Conservation (phyloP, 306 rosid species). For the Pterocarpus santalinus region DNA sequence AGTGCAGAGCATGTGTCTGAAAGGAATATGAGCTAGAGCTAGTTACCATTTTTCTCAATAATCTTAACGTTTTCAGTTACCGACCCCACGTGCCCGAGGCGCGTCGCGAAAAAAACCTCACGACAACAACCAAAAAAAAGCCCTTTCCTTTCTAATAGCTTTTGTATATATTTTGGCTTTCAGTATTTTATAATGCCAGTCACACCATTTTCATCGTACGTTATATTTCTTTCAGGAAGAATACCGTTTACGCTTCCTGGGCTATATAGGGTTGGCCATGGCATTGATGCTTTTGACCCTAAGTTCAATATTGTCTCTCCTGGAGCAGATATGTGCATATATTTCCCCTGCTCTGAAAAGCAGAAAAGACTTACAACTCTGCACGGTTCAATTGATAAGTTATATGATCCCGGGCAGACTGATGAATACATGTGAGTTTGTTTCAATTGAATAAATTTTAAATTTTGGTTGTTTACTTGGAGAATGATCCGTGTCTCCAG, state of each 20-base stretch:
- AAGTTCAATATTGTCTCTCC: too few species aligned
- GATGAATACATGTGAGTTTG: constrained; percentile 76
- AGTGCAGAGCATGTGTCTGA: neutral
- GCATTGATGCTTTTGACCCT: too few species aligned
- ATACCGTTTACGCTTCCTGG: constrained; percentile 65
- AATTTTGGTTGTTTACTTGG: constrained; percentile 2
- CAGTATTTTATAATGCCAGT: constrained; percentile 3
- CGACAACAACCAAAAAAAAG: too few species aligned
- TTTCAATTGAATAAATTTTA: constrained; percentile 29
- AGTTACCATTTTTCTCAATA: constrained; percentile 6
- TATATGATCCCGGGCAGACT: constrained; percentile 69
- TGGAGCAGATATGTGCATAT: too few species aligned
- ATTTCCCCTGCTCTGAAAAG: too few species aligned
- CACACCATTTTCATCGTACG: constrained; percentile 19
- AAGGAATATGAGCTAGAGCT: constrained; percentile 7
- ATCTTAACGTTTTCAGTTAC: neutral
- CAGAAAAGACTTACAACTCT: constrained; percentile 70
- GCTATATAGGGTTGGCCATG: too few species aligned
- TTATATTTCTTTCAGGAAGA: constrained; percentile 64
- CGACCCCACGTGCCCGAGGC: neutral
- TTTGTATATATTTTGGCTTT: constrained; percentile 3
- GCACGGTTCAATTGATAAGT: constrained; percentile 76
- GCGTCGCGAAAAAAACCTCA: too few species aligned
- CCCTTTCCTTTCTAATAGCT: neutral
- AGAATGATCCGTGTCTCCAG: neutral